Evolutionary conservation across 1,284 basidiomycete species (phyloP), one percentile per base, ranked within the genome.

Genomic region (Psilocybe mexicana): DNA sequence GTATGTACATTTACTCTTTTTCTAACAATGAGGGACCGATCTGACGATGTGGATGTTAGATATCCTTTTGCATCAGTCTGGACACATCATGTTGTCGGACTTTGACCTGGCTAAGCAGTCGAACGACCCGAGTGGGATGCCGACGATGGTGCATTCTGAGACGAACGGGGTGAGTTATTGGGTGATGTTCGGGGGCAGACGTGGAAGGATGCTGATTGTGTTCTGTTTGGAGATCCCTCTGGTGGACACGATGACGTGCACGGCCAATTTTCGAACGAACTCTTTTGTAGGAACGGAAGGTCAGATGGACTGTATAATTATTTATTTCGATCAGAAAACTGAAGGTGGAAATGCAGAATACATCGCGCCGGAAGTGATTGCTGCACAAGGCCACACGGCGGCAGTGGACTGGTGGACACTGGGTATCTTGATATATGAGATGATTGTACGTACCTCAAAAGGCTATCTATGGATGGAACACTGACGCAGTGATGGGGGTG

Each of bases 391-490:
- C 12, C 97, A 99, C 76, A 98, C 96, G 38, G 94, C 93, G 61
- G 95, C 97, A 6, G 97, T 99, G 53, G 97, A 99, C 76, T 99
- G 96, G 96, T 98, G 94, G 97, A 99, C 96, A 35, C 80, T 98
- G 52, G 97, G 97, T 42, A 99, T 99, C 68, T 84, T 99, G 68
- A 94, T 99, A 68, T 98, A 96, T 78, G 97, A 99, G 79, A 99
- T 99, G 97, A 97, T 99, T 76, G 94, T 96, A 79, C 82, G 93
- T 63, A 43, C 54, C 64, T 63, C 63, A 61, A 61, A 64, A 65
- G 69, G 66, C 70, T 66, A 65, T 66, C 64, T 60, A 60, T 63
- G 63, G 59, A 58, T 56, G 60, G 28, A 61, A 63, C 59, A 65
- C 67, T 76, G 69, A 74, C 71, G 71, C 73, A 70, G 66, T 61